Conservation (phyloP, 2,329 filamentous ascomycete genomes). For the Tolypocladium tropicale region DNA sequence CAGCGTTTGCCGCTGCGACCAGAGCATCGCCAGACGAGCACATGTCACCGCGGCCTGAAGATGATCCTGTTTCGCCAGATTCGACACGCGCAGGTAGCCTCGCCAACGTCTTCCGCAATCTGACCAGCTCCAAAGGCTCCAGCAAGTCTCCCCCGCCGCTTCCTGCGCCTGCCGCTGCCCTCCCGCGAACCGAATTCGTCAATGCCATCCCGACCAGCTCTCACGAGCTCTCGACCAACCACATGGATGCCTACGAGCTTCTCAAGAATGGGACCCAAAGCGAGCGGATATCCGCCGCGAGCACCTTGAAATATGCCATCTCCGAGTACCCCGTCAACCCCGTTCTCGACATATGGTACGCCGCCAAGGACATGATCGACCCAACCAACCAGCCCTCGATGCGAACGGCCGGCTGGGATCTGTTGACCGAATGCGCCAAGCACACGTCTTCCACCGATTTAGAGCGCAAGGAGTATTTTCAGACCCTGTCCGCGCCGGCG, state of each 20-base stretch:
- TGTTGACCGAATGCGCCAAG: constrained; percentile 55
- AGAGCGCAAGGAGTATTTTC: constrained; percentile 56
- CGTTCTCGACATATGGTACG: constrained; percentile 54
- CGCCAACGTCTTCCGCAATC: constrained; percentile 53
- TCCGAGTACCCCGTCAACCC: constrained; percentile 49
- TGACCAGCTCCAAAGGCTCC: constrained; percentile 42
- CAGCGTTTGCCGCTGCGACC: neutral
- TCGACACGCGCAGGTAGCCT: constrained; percentile 45
- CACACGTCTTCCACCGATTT: constrained; percentile 53
- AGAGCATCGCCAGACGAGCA: constrained; percentile 24
- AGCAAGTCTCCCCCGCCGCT: constrained; percentile 38
- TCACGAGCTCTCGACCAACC: constrained; percentile 37
- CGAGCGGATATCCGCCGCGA: constrained; percentile 48
- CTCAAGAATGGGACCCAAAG: constrained; percentile 40
- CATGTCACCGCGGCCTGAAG: constrained; percentile 52
- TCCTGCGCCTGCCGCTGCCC: constrained; percentile 25
- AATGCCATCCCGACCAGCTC: constrained; percentile 29
- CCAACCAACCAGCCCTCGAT: constrained; percentile 40
- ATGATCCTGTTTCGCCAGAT: constrained; percentile 45
- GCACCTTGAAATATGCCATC: constrained; percentile 44
- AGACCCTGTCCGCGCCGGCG: constrained; percentile 45
- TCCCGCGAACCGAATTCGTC: constrained; percentile 33
- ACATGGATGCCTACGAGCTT: constrained; percentile 43
- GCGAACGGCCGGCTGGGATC: constrained; percentile 52
- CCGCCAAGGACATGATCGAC: constrained; percentile 55